A percentile compares a stretch with the other conserved stretches of the same genome.
phyloP scores from a whole-genome alignment of 1,139 yeast species.

The Saccharomyces hybrid region DNA sequence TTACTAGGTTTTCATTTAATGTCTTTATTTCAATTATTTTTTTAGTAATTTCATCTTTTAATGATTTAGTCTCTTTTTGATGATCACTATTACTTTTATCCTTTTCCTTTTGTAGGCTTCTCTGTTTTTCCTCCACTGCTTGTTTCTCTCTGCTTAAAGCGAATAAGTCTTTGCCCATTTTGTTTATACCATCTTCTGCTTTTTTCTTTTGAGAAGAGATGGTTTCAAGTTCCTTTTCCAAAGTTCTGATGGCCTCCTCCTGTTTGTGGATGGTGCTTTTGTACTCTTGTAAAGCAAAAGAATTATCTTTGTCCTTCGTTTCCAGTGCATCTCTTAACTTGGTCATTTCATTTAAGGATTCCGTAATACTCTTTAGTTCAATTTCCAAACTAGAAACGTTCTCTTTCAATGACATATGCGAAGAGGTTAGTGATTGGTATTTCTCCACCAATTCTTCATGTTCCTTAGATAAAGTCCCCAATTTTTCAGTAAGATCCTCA shows the following conservation, averaged over 20 bases:
- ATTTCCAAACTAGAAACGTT: constrained; percentile 6
- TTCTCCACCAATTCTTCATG: constrained; percentile 12
- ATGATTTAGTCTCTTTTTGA: constrained; percentile 26
- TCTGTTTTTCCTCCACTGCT: constrained; percentile 42
- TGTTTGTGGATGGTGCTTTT: constrained; percentile 6
- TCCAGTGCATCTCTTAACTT: constrained; percentile 12
- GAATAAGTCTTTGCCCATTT: constrained; percentile 79
- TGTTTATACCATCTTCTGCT: constrained; percentile 83
- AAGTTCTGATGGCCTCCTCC: constrained; percentile 10
- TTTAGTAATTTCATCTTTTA: constrained; percentile 11
- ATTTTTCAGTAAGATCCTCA: constrained; percentile 4
- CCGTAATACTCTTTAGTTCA: constrained; percentile 8
- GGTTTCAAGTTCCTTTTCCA: constrained; percentile 16
- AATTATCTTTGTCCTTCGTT: constrained; percentile 3
- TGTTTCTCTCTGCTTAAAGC: constrained; percentile 55
- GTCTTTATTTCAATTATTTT: constrained; percentile 16
- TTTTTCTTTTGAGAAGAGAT: constrained; percentile 43
- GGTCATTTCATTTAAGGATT: constrained; percentile 8
- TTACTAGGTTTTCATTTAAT: constrained; percentile 10
- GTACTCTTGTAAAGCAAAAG: constrained; percentile 7
- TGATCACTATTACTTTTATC: constrained; percentile 21
- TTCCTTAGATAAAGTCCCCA: constrained; percentile 18
- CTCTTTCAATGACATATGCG: constrained; percentile 6
- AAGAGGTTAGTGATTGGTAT: constrained; percentile 7
- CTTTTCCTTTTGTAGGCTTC: constrained; percentile 38